These are phyloP conservation scores for Endotrypanum monterogeii DNA, from an alignment of 208 protist species.

Conservation along the genomic window DNA sequence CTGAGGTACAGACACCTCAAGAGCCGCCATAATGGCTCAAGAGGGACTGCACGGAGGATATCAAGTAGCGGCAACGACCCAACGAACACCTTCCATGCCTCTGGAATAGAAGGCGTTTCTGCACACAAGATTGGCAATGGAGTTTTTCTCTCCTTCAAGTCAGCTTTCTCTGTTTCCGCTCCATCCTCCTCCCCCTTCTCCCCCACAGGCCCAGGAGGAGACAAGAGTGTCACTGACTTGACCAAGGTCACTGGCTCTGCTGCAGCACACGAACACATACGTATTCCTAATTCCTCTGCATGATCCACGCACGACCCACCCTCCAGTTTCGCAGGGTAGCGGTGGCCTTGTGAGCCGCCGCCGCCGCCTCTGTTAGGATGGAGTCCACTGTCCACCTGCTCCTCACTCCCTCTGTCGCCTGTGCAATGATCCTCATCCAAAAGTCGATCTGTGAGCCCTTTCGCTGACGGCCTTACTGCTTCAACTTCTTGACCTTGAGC, in stretches of 20 bases:
- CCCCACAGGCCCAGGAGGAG: neutral
- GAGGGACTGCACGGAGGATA: slow-evolving; percentile 53
- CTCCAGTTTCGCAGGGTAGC: neutral
- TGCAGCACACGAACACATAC: neutral
- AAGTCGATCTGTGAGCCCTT: neutral
- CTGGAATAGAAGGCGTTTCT: slow-evolving; percentile 7
- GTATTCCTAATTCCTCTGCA: neutral
- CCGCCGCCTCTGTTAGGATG: neutral
- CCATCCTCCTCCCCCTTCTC: neutral
- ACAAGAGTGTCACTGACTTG: neutral
- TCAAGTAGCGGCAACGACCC: slow-evolving; percentile 56
- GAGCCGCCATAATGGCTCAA: slow-evolving; percentile 52
- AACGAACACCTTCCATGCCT: slow-evolving; percentile 43
- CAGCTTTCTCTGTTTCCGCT: neutral
- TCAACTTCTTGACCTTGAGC: neutral
- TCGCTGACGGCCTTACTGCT: neutral
- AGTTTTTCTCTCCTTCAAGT: no score
- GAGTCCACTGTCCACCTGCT: neutral
- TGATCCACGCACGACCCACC: neutral
- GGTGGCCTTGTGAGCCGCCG: neutral
- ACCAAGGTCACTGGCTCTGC: neutral
- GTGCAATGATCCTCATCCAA: neutral
- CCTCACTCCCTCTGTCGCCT: neutral
- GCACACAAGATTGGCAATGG: neutral
- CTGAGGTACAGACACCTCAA: slow-evolving; percentile 60